Base-by-base conservation (phyloP, 345 rosid species). In the Cardamine resedifolia region DNA sequence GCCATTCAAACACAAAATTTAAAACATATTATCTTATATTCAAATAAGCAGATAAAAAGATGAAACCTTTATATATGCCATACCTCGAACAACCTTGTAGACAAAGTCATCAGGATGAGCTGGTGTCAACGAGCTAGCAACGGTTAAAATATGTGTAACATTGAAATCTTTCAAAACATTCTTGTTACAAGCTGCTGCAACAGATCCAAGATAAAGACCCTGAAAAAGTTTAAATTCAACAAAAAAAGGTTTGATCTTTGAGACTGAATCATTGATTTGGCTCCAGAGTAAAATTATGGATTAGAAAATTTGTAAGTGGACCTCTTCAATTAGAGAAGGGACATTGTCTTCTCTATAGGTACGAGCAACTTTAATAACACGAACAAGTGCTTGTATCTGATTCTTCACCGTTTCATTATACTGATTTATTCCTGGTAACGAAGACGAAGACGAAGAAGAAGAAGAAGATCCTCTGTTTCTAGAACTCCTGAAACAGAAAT, bases 291-390 rank as follows among this genome's bases (percentile, higher is more conserved):
- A 27, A 27, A 34, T 34, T 10, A 34, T 34, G 39, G 39, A 1
- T 36, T 36, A 36, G 38, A 55, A 41, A 41, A 15, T 5, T 44
- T 7, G 10, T 18, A 50, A 50, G 31, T 11, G 15, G 24, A 86
- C 94, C 85, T 82, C 81, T 70, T 85, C 81, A 23, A 89, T 87
- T 72, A 57, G 76, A 64, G 82, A 85, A 4, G 84, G 87, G 56
- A 77, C 77, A 66, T 53, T 80, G 44, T 82, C 90, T 3, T 80
- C 85, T 76, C 80, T 78, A 73, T 64, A 64, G 64, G 80, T 49
- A 58, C 80, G 64, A 14, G 83, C 66, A 4, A 78, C 72, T 58
- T 66, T 81, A 5, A 82, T 59, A 71, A 73, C 85, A 26, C 85
- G 82, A 79, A 63, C 68, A 66, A 87, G 81, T 5, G 84, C 87